Evolutionary conservation across 192 early-diverging fungal genomes (phyloP).

Genomic region (Phlyctochytrium planicorne): DNA sequence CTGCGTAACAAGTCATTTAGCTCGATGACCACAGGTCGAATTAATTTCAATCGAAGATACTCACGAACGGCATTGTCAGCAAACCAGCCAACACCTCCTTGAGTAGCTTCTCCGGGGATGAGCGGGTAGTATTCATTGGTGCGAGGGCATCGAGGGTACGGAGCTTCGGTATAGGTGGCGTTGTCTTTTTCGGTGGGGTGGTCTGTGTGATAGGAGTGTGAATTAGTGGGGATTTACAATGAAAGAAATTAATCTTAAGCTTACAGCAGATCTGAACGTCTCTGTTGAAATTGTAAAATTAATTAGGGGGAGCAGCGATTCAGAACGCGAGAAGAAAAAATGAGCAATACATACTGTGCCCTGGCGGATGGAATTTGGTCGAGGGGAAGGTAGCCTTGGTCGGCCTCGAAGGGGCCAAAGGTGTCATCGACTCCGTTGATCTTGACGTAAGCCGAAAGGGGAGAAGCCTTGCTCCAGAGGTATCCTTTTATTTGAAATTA

Average conservation of each 20-base stretch:
- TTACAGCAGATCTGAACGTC: conserved; percentile 17
- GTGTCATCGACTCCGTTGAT: conserved; percentile 1
- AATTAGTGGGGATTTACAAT: too few species aligned
- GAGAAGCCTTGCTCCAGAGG: conserved; percentile 13
- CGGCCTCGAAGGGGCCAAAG: not conserved
- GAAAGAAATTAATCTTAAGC: too few species aligned
- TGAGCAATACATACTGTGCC: not conserved
- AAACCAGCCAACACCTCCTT: conserved; percentile 5
- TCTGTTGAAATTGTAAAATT: not conserved
- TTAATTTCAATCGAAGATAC: too few species aligned
- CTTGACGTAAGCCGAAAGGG: not conserved
- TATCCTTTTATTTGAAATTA: too few species aligned
- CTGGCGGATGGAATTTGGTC: too few species aligned
- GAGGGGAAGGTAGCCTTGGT: not conserved
- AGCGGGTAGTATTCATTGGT: not conserved
- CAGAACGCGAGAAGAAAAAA: too few species aligned
- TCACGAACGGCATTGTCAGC: not conserved
- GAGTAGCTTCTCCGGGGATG: not conserved
- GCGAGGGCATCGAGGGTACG: conserved; percentile 6
- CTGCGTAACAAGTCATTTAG: too few species aligned
- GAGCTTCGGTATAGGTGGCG: conserved; percentile 7
- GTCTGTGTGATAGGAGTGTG: too few species aligned
- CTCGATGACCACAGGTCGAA: too few species aligned
- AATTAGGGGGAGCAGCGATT: not conserved
- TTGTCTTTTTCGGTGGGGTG: conserved; percentile 4